Evolutionary conservation across 176 grass and related monocot species (phyloP).

Genomic region (Saccharum officinarum): DNA sequence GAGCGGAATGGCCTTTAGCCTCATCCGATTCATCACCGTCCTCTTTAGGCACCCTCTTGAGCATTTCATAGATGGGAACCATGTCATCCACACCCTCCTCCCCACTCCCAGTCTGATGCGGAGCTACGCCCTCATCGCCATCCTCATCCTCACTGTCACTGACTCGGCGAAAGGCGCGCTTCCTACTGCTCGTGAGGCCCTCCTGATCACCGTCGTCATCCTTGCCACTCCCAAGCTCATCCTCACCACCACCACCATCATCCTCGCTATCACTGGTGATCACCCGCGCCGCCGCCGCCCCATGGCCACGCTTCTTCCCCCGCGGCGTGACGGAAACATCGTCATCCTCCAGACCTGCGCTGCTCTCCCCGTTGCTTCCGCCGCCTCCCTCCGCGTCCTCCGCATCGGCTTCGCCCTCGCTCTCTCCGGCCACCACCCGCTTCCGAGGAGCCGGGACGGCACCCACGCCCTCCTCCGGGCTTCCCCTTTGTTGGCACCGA

Average conservation of each 20-base stretch:
- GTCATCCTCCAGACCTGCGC: conserved; percentile 25
- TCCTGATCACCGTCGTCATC: neutral
- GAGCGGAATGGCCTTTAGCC: conserved; percentile 5
- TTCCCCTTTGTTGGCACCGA: neutral
- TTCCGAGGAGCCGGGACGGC: conserved; percentile 3
- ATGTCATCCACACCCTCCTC: conserved; percentile 32
- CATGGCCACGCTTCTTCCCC: conserved; percentile 27
- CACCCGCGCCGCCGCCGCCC: neutral
- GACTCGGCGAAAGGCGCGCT: conserved; percentile 16
- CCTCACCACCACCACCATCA: neutral
- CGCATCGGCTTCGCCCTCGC: neutral
- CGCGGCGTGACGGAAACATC: neutral
- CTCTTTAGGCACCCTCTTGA: conserved; percentile 25
- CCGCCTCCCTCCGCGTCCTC: neutral
- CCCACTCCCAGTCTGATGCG: conserved; percentile 19
- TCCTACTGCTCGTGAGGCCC: conserved; percentile 24
- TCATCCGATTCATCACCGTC: neutral
- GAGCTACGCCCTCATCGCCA: neutral
- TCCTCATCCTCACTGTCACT: conserved; percentile 55
- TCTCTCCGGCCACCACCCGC: conserved; percentile 15
- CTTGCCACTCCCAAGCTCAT: neutral
- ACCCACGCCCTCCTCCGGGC: neutral
- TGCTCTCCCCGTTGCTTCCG: neutral
- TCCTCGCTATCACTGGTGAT: conserved; percentile 27
- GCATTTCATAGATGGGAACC: conserved; percentile 37